Conservation (phyloP, 768 basidiomycete genomes). For the Hemileccinum impolitum region DNA sequence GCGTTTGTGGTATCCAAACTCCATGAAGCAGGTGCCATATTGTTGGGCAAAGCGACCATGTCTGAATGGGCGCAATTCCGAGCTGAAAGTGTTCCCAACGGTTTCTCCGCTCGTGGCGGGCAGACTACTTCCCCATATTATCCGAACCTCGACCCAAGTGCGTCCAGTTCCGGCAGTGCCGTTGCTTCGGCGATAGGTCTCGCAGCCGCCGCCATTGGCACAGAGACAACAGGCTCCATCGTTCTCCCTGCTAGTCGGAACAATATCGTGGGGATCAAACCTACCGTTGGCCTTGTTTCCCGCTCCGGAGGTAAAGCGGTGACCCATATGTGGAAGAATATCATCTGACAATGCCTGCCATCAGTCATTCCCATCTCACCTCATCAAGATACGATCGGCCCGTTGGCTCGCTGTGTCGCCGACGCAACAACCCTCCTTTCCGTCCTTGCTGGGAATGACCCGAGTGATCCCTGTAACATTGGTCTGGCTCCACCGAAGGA, state of each 20-base stretch:
- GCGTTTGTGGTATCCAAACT: constrained; percentile 32
- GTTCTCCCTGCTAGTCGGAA: constrained; percentile 40
- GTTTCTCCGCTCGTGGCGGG: constrained; percentile 47
- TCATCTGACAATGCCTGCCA: constrained; percentile 1
- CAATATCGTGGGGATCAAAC: constrained; percentile 44
- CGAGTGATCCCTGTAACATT: constrained; percentile 34
- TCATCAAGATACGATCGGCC: constrained; percentile 40
- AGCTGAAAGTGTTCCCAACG: constrained; percentile 33
- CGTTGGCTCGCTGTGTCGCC: constrained; percentile 34
- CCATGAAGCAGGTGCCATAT: constrained; percentile 33
- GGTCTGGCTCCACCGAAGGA: constrained; percentile 42
- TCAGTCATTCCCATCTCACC: constrained; percentile 45
- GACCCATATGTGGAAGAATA: background rate
- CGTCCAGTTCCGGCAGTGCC: constrained; percentile 43
- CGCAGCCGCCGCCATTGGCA: constrained; percentile 41
- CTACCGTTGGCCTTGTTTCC: constrained; percentile 41
- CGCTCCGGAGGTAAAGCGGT: constrained; percentile 33
- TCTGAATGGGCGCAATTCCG: constrained; percentile 44
- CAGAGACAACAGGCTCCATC: constrained; percentile 49
- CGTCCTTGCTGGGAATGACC: constrained; percentile 43
- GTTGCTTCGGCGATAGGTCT: constrained; percentile 44
- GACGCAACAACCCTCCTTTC: constrained; percentile 39
- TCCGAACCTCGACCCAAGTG: constrained; percentile 39
- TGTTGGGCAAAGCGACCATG: constrained; percentile 41
- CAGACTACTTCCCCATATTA: constrained; percentile 42